phyloP scores from a whole-genome alignment of 1,284 basidiomycete genomes.

The Apiotrichum siamense region DNA sequence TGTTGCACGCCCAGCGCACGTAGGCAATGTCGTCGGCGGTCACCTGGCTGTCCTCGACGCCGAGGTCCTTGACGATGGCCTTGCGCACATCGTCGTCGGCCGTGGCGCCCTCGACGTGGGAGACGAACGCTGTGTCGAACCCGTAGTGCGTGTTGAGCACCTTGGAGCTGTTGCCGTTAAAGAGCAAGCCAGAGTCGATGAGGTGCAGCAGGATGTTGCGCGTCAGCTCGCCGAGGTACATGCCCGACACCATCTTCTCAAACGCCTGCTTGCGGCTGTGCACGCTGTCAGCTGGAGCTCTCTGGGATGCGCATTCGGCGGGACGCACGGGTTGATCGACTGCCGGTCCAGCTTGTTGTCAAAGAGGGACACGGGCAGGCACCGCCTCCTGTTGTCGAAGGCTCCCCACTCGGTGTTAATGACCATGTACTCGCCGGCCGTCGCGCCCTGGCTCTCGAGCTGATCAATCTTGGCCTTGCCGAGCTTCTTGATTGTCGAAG shows the following conservation, averaged over 20 bases:
- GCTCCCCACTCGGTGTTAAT: slow-evolving; percentile 98
- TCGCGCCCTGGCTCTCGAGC: slow-evolving; percentile 42
- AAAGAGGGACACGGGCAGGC: slow-evolving; percentile 82
- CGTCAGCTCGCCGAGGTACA: slow-evolving; percentile 95
- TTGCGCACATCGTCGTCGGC: slow-evolving; percentile 44
- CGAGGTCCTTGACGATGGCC: slow-evolving; percentile 61
- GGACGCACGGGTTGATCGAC: slow-evolving; percentile 73
- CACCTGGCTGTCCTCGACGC: slow-evolving; percentile 51
- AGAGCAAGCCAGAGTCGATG: slow-evolving; percentile 67
- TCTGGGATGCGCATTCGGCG: neutral
- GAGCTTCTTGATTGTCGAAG: slow-evolving; percentile 77
- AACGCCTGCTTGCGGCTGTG: slow-evolving; percentile 73
- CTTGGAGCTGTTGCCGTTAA: slow-evolving; percentile 68
- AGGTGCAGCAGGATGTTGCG: slow-evolving; percentile 79
- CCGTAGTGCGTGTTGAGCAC: slow-evolving; percentile 84
- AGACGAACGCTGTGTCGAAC: slow-evolving; percentile 88
- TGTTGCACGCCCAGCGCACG: slow-evolving; percentile 68
- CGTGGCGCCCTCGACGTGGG: slow-evolving; percentile 62
- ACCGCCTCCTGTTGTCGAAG: slow-evolving; percentile 86
- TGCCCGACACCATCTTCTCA: slow-evolving; percentile 98
- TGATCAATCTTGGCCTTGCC: slow-evolving; percentile 56
- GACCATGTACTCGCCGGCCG: slow-evolving; percentile 70
- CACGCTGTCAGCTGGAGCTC: too few species aligned
- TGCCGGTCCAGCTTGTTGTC: slow-evolving; percentile 89
- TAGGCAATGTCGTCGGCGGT: slow-evolving; percentile 57